Conservation (phyloP, 805 yeast species). For the Ogataea degrootiae region DNA sequence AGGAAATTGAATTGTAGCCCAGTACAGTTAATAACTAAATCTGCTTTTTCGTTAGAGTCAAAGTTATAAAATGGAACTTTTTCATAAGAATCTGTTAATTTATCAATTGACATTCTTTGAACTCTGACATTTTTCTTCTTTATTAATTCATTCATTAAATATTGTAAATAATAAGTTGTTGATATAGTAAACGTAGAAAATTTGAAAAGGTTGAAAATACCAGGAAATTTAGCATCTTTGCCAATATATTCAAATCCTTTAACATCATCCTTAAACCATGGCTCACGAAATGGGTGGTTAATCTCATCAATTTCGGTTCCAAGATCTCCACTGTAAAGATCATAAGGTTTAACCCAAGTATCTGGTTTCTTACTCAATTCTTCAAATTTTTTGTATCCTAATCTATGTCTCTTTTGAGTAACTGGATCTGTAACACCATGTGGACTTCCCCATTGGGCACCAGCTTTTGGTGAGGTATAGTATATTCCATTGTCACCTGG, state of each 20-base stretch:
- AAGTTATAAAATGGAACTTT: conserved; percentile 14
- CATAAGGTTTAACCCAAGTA: conserved; percentile 28
- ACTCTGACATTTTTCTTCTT: conserved; percentile 40
- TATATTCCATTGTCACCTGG: conserved; percentile 52
- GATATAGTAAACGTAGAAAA: conserved; percentile 55
- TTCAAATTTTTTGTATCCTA: conserved; percentile 32
- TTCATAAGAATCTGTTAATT: conserved; percentile 44
- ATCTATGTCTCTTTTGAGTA: conserved; percentile 28
- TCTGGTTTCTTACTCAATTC: conserved; percentile 33
- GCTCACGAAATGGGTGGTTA: conserved; percentile 18
- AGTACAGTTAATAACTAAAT: conserved; percentile 51
- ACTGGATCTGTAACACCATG: conserved; percentile 20
- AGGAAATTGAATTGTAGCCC: conserved; percentile 46
- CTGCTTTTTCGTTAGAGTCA: conserved; percentile 14
- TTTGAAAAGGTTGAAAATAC: conserved; percentile 31
- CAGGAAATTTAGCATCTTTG: conserved; percentile 28
- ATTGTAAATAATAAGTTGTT: conserved; percentile 52
- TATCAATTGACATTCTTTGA: conserved; percentile 35
- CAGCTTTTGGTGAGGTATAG: conserved; percentile 65
- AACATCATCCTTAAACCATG: conserved; percentile 49
- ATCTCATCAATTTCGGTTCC: neutral
- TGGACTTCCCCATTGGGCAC: conserved; percentile 61
- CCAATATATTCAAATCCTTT: conserved; percentile 33
- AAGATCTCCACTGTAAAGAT: conserved; percentile 21
- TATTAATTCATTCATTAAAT: conserved; percentile 40